Conservation (phyloP, 116 monocot genomes). For the Posidonia oceanica region DNA sequence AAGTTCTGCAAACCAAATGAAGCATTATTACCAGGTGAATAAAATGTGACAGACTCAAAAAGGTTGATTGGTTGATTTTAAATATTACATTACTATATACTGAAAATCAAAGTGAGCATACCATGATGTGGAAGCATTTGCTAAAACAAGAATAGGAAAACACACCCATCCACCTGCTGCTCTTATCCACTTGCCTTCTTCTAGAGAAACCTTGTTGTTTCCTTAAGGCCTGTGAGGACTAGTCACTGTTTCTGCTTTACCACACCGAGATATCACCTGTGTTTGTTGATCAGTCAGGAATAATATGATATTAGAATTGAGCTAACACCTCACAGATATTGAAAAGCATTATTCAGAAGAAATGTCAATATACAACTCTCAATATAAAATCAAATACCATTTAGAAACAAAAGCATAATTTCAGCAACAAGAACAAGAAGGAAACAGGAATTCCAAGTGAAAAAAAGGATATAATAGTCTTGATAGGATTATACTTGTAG, state of each 20-base stretch:
- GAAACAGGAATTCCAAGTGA: neutral
- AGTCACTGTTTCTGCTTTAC: conserved; percentile 72
- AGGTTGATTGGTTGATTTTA: neutral
- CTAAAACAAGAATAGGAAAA: conserved; percentile 24
- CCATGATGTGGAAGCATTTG: neutral
- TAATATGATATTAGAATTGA: neutral
- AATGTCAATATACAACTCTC: conserved; percentile 36
- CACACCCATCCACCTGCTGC: conserved; percentile 99
- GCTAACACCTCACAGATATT: neutral
- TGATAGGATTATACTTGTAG: conserved; percentile 96
- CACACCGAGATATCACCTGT: conserved; percentile 72
- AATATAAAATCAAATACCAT: neutral
- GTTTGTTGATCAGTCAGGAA: neutral
- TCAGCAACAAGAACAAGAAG: too few species aligned
- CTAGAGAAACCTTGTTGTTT: conserved; percentile 76
- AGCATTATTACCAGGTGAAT: neutral
- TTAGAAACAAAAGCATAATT: neutral
- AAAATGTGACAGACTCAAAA: neutral
- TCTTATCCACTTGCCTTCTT: conserved; percentile 79
- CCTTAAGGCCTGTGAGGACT: conserved; percentile 84
- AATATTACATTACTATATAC: neutral
- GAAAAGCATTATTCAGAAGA: neutral
- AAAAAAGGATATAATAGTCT: conserved; percentile 91
- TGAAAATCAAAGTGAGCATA: neutral
- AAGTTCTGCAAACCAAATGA: too few species aligned